Conservation (phyloP, 208 protist species). For the Acanthamoeba royreba region DNA sequence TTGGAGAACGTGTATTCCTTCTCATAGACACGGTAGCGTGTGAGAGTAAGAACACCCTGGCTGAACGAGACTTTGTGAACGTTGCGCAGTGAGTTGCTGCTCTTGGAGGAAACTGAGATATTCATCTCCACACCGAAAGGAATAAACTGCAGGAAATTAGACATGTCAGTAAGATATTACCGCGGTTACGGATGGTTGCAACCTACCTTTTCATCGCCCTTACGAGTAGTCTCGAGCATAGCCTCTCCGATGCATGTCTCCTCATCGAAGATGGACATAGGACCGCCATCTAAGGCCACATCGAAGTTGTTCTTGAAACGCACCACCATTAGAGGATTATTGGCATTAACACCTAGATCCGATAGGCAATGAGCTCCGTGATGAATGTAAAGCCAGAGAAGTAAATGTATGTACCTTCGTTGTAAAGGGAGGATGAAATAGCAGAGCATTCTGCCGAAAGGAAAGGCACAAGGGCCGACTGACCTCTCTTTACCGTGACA, state of each 20-base stretch:
- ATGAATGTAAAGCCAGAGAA: too few relatives aligned
- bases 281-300: not conserved
- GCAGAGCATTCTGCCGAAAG: not conserved
- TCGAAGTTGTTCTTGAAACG: not conserved
- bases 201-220: not conserved
- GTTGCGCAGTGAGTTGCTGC: not conserved
- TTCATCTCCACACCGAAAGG: not conserved
- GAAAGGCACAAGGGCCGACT: not conserved
- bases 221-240: not conserved
- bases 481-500: not conserved
- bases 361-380: too few relatives aligned
- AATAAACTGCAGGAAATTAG: not conserved
- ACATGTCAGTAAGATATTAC: not conserved
- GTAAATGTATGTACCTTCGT: too few relatives aligned
- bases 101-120: not conserved
- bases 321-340: not conserved
- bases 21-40: not conserved
- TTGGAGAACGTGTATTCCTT: not conserved
- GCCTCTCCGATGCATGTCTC: not conserved
- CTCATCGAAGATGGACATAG: not conserved
- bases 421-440: not conserved
- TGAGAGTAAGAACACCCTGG: not conserved
- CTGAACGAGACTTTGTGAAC: not conserved
- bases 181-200: not conserved
- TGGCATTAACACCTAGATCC: not conserved